phyloP scores from a whole-genome alignment of 306 rosid genomes.

The Cicer chorassanicum region DNA sequence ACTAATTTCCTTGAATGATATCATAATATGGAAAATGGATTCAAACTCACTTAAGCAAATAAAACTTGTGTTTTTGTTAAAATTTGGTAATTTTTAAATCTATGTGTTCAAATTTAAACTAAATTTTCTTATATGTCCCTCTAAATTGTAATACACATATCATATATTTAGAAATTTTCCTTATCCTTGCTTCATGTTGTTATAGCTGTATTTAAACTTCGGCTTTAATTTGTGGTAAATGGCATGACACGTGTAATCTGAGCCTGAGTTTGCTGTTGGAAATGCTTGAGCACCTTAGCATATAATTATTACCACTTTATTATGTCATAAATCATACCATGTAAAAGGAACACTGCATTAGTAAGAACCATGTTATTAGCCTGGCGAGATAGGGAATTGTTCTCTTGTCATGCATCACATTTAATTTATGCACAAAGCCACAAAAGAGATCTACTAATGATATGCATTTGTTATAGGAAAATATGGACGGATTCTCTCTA shows the following conservation, averaged over 20 bases:
- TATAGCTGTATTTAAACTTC: not conserved
- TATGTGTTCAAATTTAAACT: not conserved
- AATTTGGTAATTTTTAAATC: conserved; percentile 21
- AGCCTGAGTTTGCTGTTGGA: not conserved
- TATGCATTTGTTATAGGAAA: not conserved
- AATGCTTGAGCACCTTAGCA: not conserved
- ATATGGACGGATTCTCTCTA: not conserved
- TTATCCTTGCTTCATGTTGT: not conserved
- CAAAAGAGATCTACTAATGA: not conserved
- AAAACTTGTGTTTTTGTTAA: not conserved
- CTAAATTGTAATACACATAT: not conserved
- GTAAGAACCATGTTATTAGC: not conserved
- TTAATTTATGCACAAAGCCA: conserved; percentile 7
- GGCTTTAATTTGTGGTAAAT: not conserved
- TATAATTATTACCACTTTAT: not conserved
- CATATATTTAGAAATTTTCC: not conserved
- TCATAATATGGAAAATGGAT: conserved; percentile 1
- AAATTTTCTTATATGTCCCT: not conserved
- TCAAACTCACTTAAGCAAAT: conserved; percentile 5
- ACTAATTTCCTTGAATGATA: not conserved
- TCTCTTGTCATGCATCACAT: not conserved
- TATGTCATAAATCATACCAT: not conserved
- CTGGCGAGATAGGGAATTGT: not conserved
- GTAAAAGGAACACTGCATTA: not conserved
- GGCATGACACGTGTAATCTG: not conserved